phyloP scores from a whole-genome alignment of 2,329 filamentous ascomycete species.

The Furcasterigmium sp. region DNA sequence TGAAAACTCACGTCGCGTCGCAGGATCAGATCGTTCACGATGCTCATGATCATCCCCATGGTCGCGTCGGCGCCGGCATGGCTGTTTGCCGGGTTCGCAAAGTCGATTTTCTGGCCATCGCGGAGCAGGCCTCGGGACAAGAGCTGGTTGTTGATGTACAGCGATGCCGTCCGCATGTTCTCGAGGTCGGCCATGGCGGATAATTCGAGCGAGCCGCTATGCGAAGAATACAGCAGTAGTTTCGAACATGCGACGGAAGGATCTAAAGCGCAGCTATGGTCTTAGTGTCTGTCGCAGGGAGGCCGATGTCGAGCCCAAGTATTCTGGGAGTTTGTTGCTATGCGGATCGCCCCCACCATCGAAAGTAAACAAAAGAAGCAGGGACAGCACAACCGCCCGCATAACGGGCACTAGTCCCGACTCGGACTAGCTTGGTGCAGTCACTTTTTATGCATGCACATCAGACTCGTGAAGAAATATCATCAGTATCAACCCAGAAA shows the following conservation, averaged over 20 bases:
- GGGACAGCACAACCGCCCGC: slow-evolving; percentile 7
- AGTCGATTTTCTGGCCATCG: slow-evolving; percentile 74
- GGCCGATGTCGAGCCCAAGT: not conserved
- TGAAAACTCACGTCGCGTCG: slow-evolving; percentile 71
- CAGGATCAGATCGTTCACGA: slow-evolving; percentile 89
- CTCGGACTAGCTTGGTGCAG: slow-evolving; percentile 4
- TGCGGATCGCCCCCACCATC: slow-evolving; percentile 10
- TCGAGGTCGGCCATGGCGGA: slow-evolving; percentile 50
- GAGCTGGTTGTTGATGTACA: slow-evolving; percentile 70
- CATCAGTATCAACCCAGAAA: not conserved
- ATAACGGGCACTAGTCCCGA: slow-evolving; percentile 6
- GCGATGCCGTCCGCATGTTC: slow-evolving; percentile 61
- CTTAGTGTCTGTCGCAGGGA: not conserved
- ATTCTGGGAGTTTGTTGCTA: slow-evolving; percentile 11
- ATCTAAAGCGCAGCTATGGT: not conserved
- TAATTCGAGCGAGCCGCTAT: not conserved
- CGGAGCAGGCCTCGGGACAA: slow-evolving; percentile 60
- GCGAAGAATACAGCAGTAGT: not conserved
- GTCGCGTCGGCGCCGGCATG: slow-evolving; percentile 59
- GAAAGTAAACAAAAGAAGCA: slow-evolving; percentile 14
- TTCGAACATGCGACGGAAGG: not conserved
- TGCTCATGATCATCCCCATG: slow-evolving; percentile 83
- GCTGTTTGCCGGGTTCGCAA: slow-evolving; percentile 63
- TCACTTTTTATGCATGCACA: slow-evolving; percentile 9
- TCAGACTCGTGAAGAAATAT: not conserved